Evolutionary conservation across 2,329 filamentous ascomycete genomes (phyloP).

Genomic region (Rachicladosporium sp.): DNA sequence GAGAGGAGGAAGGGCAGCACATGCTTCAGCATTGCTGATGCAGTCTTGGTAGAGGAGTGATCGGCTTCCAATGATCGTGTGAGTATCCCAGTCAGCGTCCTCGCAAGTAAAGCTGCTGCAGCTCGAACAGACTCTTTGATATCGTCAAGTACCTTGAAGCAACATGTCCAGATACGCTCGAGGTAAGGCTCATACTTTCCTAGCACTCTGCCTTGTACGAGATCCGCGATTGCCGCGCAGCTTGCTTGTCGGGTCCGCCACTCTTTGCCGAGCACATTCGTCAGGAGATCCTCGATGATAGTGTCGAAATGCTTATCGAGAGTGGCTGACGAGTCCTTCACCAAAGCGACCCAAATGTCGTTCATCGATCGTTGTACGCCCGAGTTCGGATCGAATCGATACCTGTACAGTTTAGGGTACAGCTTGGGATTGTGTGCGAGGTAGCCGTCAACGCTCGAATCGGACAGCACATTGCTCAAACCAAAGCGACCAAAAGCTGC

Average conservation of each 20-base stretch:
- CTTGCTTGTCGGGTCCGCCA: conserved; percentile 90
- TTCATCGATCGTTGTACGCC: conserved; percentile 95
- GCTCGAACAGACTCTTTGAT: conserved; percentile 82
- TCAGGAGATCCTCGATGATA: conserved; percentile 78
- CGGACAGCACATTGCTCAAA: conserved; percentile 79
- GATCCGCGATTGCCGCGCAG: conserved; percentile 76
- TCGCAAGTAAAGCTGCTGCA: conserved; percentile 70
- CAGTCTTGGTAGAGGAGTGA: conserved; percentile 51
- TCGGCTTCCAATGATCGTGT: conserved; percentile 76
- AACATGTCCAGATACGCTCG: conserved; percentile 69
- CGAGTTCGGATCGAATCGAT: conserved; percentile 86
- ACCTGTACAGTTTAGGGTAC: conserved; percentile 88
- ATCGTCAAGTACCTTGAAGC: conserved; percentile 87
- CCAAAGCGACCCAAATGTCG: conserved; percentile 92
- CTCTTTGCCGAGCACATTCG: conserved; percentile 76
- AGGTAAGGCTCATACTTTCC: conserved; percentile 70
- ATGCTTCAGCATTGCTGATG: conserved; percentile 68
- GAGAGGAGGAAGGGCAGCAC: conserved; percentile 86
- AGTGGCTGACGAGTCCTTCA: conserved; percentile 69
- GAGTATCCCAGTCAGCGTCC: conserved; percentile 71
- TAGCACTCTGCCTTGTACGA: conserved; percentile 64
- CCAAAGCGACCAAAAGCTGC: conserved; percentile 93
- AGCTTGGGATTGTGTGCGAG: conserved; percentile 78
- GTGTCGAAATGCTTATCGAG: conserved; percentile 74
- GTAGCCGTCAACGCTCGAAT: conserved; percentile 57